Conservation (phyloP, 2,329 filamentous ascomycete genomes). For the Aspergillus sojae region DNA sequence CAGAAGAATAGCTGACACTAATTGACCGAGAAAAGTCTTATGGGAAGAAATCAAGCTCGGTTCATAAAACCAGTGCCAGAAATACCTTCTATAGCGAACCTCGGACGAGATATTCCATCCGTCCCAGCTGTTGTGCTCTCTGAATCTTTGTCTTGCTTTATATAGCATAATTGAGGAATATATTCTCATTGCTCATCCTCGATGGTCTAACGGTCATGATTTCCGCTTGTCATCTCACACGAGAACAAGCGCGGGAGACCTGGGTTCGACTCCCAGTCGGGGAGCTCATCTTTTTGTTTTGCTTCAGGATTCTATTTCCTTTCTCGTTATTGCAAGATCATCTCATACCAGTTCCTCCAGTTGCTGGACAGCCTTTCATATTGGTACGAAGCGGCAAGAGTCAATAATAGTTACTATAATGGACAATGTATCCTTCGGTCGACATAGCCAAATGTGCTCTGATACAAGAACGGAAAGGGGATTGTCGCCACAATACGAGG, state of each 20-base stretch:
- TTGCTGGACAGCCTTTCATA: background rate
- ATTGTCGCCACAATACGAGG: background rate
- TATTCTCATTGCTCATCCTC: background rate
- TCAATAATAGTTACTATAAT: no score
- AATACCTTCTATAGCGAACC: no score
- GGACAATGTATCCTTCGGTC: no score
- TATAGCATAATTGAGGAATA: accelerated
- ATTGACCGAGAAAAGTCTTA: background rate
- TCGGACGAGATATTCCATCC: no score
- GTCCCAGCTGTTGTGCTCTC: no score
- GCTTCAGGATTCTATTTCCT: background rate
- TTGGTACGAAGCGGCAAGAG: background rate
- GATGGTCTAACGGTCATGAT: slow-evolving; percentile 21
- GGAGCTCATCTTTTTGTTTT: background rate
- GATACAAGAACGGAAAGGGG: background rate
- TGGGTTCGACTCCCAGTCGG: slow-evolving; percentile 6
- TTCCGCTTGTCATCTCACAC: slow-evolving; percentile 16
- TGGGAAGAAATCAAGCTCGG: no score
- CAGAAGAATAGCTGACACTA: background rate
- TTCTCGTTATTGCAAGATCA: background rate
- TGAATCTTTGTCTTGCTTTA: no score
- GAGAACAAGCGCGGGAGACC: slow-evolving; percentile 6
- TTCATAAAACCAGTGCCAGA: no score
- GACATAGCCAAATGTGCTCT: background rate
- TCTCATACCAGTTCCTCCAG: no score